Evolutionary conservation across 2,329 filamentous ascomycete species (phyloP).

Genomic region (Blumeria graminis): DNA sequence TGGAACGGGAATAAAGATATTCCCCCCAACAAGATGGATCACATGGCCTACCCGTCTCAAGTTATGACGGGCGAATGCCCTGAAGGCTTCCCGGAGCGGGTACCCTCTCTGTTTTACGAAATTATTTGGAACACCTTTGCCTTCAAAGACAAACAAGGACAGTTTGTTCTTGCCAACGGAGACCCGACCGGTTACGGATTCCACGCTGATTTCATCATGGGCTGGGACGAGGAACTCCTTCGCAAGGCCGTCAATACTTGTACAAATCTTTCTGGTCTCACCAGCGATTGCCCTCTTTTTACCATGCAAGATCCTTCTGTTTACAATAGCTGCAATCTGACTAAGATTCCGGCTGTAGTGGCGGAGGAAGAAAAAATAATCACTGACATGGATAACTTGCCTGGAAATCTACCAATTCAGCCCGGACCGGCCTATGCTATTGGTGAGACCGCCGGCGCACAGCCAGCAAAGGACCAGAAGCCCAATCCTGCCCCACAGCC

Average conservation of each 20-base stretch:
- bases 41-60: constrained; percentile 56
- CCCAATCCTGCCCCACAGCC: not conserved
- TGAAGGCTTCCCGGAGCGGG: constrained; percentile 35
- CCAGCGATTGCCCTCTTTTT: constrained; percentile 57
- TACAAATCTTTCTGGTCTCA: constrained; percentile 42
- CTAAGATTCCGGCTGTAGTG: constrained; percentile 21
- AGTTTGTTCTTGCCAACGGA: constrained; percentile 56
- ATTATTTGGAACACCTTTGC: constrained; percentile 55
- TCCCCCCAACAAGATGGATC: constrained; percentile 27
- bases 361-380: constrained; percentile 34
- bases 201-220: constrained; percentile 60
- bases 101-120: constrained; percentile 63
- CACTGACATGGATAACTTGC: constrained; percentile 30
- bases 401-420: constrained; percentile 32
- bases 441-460: constrained; percentile 4
- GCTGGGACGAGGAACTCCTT: constrained; percentile 47
- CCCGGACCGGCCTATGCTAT: constrained; percentile 20
- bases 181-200: constrained; percentile 56
- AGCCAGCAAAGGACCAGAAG: constrained; percentile 5
- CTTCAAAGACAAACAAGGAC: constrained; percentile 36
- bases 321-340: constrained; percentile 38
- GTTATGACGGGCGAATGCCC: constrained; percentile 62
- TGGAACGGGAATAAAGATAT: constrained; percentile 50
- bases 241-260: constrained; percentile 51
- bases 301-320: constrained; percentile 33